Percentiles rank a stretch among this genome's conserved stretches.
phyloP scores from a whole-genome alignment of 164 flowering plant genomes.

The Magnolia officinalis region DNA sequence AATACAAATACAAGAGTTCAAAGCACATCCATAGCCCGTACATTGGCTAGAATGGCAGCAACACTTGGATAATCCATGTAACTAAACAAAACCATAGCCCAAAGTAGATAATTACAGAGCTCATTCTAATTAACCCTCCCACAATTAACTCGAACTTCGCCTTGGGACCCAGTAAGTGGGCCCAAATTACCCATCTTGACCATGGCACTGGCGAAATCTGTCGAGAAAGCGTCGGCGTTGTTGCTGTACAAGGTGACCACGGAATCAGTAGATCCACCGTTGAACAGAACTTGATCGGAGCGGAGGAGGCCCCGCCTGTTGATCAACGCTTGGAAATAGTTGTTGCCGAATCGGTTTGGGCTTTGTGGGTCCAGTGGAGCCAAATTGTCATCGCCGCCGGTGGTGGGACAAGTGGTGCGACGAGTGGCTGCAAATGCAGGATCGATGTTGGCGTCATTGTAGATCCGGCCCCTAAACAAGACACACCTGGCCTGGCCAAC shows the following conservation, averaged over 20 bases:
- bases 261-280: not conserved
- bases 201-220: not conserved
- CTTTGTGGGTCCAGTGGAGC: not conserved
- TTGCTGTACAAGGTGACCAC: not conserved
- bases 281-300: not conserved
- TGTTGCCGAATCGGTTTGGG: not conserved
- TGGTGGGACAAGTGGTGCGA: not conserved
- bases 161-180: not conserved
- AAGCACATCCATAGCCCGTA: no score
- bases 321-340: not conserved
- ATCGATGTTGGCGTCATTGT: slow-evolving; percentile 1
- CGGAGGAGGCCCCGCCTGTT: not conserved
- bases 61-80: no score
- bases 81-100: not conserved
- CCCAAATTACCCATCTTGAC: not conserved
- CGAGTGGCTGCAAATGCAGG: not conserved
- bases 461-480: not conserved
- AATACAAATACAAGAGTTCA: no score
- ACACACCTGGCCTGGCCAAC: not conserved
- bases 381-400: not conserved
- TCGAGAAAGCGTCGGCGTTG: not conserved
- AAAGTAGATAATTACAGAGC: not conserved
- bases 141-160: not conserved
- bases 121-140: not conserved
- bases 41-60: not conserved